A percentile compares a stretch with the other conserved stretches of the same genome.
Evolutionary conservation across 495 filamentous ascomycete species (phyloP).

Genomic region (Penicillium nucicola): DNA sequence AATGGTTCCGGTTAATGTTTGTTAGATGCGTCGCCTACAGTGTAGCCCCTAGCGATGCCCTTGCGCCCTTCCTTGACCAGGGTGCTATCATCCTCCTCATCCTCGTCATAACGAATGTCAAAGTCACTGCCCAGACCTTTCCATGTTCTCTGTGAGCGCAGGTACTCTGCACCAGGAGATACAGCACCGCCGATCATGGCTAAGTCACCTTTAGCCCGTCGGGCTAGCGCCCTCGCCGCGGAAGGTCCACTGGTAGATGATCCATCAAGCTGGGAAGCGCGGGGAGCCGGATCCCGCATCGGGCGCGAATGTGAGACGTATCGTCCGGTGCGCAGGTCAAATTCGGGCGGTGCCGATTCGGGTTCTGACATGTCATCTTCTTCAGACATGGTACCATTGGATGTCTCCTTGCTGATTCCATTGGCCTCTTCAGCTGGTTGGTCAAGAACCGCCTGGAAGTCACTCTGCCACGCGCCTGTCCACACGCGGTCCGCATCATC

Average conservation of each 20-base stretch:
- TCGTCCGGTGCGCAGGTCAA: constrained; percentile 83
- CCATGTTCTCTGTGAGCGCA: constrained; percentile 84
- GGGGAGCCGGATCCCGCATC: constrained; percentile 53
- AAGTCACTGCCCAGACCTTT: constrained; percentile 90
- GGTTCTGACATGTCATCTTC: constrained; percentile 54
- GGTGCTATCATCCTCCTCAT: constrained; percentile 47
- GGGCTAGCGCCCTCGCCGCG: constrained; percentile 47
- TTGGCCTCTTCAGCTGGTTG: constrained; percentile 22
- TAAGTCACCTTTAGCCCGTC: constrained; percentile 65
- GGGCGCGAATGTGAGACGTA: constrained; percentile 82
- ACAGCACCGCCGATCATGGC: constrained; percentile 72
- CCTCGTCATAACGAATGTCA: constrained; percentile 61
- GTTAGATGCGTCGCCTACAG: constrained; percentile 55
- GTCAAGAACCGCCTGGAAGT: constrained; percentile 60
- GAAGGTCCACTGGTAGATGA: constrained; percentile 27
- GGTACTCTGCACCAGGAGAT: constrained; percentile 88
- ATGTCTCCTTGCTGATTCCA: constrained; percentile 11
- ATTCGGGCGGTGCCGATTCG: constrained; percentile 79
- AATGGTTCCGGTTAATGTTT: constrained; percentile 30
- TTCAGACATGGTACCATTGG: constrained; percentile 24
- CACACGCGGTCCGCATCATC: constrained; percentile 69
- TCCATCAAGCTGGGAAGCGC: constrained; percentile 31
- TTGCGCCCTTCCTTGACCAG: constrained; percentile 77
- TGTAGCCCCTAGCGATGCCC: constrained; percentile 90
- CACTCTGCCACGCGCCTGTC: constrained; percentile 73